Evolutionary conservation across 192 early-diverging fungal species (phyloP).

Genomic region (Backusella tuberculispora): DNA sequence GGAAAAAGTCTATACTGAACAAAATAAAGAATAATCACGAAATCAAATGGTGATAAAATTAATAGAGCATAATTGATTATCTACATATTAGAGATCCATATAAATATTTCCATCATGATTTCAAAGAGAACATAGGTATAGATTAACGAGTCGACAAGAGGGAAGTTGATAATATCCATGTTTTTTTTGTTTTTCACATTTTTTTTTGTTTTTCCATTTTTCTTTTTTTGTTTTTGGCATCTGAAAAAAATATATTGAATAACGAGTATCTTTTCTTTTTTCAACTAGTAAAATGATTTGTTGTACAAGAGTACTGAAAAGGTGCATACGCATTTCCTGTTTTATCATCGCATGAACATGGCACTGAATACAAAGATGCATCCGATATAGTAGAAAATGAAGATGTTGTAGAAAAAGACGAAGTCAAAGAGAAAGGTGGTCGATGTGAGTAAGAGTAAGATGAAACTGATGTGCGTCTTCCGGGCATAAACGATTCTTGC

Average conservation of each 20-base stretch:
- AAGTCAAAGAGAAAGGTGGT: background rate
- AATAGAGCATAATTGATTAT: background rate
- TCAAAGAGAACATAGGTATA: background rate
- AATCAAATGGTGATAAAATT: background rate
- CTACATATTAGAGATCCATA: background rate
- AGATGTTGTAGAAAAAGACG: slow-evolving; percentile 17
- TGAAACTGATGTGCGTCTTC: slow-evolving; percentile 9
- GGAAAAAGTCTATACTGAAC: background rate
- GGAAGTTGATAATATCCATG: background rate
- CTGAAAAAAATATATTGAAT: background rate
- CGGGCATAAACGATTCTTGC: background rate
- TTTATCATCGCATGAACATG: slow-evolving; percentile 28
- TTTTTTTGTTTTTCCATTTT: background rate
- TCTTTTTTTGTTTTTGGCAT: background rate
- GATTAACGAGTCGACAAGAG: slow-evolving; percentile 11
- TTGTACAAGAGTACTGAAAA: slow-evolving; percentile 1
- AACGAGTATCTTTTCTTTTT: background rate
- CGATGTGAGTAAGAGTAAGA: background rate
- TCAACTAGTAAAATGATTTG: background rate
- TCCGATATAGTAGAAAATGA: slow-evolving; percentile 15
- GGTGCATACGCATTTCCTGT: slow-evolving; percentile 3
- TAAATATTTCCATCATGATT: background rate
- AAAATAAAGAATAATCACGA: background rate
- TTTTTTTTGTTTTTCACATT: background rate
- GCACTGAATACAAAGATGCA: slow-evolving; percentile 2